Percentiles rank a stretch among this genome's conserved stretches.
These are phyloP conservation scores for Coemansia sp. DNA, from an alignment of 192 early-diverging fungal species.

Conservation along the genomic window DNA sequence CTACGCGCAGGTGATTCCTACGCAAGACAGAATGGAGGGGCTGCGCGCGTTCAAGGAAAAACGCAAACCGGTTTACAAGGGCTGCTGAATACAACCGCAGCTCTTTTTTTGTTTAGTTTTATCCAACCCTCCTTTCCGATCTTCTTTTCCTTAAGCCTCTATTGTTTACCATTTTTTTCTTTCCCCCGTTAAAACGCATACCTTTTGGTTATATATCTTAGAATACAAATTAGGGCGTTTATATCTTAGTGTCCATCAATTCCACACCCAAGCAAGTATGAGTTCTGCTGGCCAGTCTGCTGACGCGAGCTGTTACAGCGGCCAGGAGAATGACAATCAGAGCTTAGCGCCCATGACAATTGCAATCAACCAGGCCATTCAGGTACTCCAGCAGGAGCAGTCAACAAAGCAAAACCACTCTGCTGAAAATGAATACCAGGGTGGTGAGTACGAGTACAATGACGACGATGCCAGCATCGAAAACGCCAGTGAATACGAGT, in stretches of 20 bases:
- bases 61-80: slow-evolving; percentile 79
- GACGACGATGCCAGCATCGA: not conserved
- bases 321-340: not conserved
- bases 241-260: no score
- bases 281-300: not conserved
- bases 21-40: slow-evolving; percentile 92
- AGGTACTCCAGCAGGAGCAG: slow-evolving; percentile 10
- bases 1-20: slow-evolving; percentile 93
- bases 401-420: not conserved
- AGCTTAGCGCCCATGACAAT: not conserved
- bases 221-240: no score
- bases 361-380: slow-evolving; percentile 16
- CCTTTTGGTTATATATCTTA: not conserved
- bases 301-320: not conserved
- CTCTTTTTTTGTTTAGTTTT: not conserved
- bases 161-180: not conserved
- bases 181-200: not conserved
- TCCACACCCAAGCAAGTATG: not conserved
- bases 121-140: not conserved
- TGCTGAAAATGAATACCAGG: not conserved
- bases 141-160: not conserved
- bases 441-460: not conserved
- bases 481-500: slow-evolving; percentile 3
- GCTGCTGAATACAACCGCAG: slow-evolving; percentile 20
- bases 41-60: slow-evolving; percentile 77